Evolutionary conservation across 2,329 filamentous ascomycete species (phyloP), one percentile per base, ranked within the genome.

Genomic region (Chaetomium olivaceum): DNA sequence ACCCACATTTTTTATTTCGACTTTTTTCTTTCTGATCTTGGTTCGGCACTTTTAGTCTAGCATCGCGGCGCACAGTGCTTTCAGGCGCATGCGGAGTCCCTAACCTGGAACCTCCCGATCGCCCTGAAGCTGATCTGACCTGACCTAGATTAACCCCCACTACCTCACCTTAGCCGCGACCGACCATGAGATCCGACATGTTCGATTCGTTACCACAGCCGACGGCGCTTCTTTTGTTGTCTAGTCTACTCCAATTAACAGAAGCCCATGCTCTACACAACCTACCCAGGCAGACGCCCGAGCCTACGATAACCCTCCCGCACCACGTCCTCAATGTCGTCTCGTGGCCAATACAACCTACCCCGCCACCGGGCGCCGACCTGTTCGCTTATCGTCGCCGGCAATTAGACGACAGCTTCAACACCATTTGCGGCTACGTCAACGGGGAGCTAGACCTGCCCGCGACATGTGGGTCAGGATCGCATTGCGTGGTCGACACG

Each of bases 371-470:
- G 12, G 65, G 52, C 1, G 39, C 73, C 4, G 71, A 75, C 58
- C 75, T 76, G 51, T 73, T 72, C 50, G 75, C 77, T 12, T 70
- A 78, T 54, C 70, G 73, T 58, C 79, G 78, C 55, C 79, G 81
- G 48, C 78, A 82, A 66, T 72, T 56, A 3, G 66, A 74, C 29
- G 72, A 77, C 61, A 57, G 31, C 54, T 57, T 57, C 31, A 85
- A 85, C 74, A 87, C 85, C 19, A 73, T 88, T 63, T 87, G 85
- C 70, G 85, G 85, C 51, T 88, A 81, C 74, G 79, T 88, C 71
- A 82, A 80, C 67, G 85, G 84, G 25, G 74, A 86, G 68, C 74
- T 80, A 0, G 74, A 76, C 27, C 74, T 86, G 33, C 83, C 85
- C 2, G 85, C 85, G 48, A 87, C 85, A 46, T 88, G 85, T 72